Conservation (phyloP, 2,329 filamentous ascomycete genomes). For the Phaeophleospora eucalypticola region DNA sequence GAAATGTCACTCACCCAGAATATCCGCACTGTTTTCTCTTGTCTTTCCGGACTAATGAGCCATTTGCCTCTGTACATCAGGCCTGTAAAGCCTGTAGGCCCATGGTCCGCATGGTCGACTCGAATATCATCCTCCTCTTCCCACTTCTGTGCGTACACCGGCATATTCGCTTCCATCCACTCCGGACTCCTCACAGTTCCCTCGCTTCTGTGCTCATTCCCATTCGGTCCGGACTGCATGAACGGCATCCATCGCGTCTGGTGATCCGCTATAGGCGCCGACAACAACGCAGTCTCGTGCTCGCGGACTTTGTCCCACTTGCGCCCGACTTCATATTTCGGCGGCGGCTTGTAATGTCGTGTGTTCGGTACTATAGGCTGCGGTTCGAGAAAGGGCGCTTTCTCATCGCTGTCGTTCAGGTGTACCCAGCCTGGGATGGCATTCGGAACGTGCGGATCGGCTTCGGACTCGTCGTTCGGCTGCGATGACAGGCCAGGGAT, state of each 20-base stretch:
- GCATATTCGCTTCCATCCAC: conserved; percentile 49
- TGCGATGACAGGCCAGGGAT: background rate
- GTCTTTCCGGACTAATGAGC: conserved; percentile 40
- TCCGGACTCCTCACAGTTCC: conserved; percentile 38
- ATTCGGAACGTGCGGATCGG: conserved; percentile 25
- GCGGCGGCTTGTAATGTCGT: conserved; percentile 26
- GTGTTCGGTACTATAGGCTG: conserved; percentile 23
- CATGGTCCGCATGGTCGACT: conserved; percentile 16
- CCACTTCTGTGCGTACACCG: conserved; percentile 49
- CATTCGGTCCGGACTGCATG: conserved; percentile 35
- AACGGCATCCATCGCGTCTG: conserved; percentile 35
- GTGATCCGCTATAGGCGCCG: conserved; percentile 31
- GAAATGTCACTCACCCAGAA: conserved; percentile 29
- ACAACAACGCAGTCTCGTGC: conserved; percentile 33
- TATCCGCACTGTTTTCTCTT: conserved; percentile 31
- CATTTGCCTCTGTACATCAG: conserved; percentile 35
- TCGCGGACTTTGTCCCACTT: conserved; percentile 35
- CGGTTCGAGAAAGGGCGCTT: conserved; percentile 21
- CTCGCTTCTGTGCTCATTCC: conserved; percentile 27
- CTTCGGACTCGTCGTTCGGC: background rate
- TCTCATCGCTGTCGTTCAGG: conserved; percentile 30
- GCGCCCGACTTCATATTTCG: conserved; percentile 32
- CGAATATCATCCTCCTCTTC: conserved; percentile 49
- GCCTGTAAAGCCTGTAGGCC: conserved; percentile 42
- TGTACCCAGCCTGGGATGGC: conserved; percentile 37